phyloP scores from a whole-genome alignment of 805 yeast species.

The Ascoidea rubescens region DNA sequence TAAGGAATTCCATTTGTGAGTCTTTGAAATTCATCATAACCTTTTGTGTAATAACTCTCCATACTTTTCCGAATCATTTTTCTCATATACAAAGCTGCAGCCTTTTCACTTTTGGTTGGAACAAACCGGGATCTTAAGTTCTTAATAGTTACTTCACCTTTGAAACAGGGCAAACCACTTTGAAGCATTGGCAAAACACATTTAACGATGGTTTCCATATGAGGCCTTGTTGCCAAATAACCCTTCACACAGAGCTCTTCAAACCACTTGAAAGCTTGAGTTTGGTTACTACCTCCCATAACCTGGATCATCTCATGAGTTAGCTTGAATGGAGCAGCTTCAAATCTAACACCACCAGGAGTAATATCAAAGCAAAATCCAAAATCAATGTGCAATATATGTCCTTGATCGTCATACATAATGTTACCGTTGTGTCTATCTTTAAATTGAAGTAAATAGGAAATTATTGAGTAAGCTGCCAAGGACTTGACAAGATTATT shows the following conservation, averaged over 20 bases:
- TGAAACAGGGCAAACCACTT: constrained; percentile 93
- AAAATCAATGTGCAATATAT: constrained; percentile 89
- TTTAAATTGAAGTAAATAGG: constrained; percentile 83
- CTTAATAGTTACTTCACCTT: constrained; percentile 65
- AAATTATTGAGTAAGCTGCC: constrained; percentile 88
- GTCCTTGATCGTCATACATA: constrained; percentile 91
- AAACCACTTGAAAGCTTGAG: constrained; percentile 86
- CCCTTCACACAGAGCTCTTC: constrained; percentile 93
- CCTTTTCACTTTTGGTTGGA: constrained; percentile 66
- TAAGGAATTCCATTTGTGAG: constrained; percentile 96
- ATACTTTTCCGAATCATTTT: constrained; percentile 65
- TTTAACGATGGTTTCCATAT: constrained; percentile 71
- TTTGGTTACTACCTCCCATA: constrained; percentile 77
- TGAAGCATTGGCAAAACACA: constrained; percentile 89
- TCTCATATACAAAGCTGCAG: constrained; percentile 70
- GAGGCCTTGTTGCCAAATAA: constrained; percentile 76
- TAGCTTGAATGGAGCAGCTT: constrained; percentile 94
- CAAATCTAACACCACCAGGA: constrained; percentile 97
- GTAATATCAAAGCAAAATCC: constrained; percentile 98
- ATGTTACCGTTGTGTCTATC: constrained; percentile 98
- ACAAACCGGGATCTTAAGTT: constrained; percentile 69
- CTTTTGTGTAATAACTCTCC: constrained; percentile 83
- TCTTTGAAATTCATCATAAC: constrained; percentile 95
- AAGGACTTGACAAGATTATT: constrained; percentile 86
- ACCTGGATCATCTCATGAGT: constrained; percentile 94